phyloP scores from a whole-genome alignment of 2,329 filamentous ascomycete species.

The Geoglossum cookeanum region DNA sequence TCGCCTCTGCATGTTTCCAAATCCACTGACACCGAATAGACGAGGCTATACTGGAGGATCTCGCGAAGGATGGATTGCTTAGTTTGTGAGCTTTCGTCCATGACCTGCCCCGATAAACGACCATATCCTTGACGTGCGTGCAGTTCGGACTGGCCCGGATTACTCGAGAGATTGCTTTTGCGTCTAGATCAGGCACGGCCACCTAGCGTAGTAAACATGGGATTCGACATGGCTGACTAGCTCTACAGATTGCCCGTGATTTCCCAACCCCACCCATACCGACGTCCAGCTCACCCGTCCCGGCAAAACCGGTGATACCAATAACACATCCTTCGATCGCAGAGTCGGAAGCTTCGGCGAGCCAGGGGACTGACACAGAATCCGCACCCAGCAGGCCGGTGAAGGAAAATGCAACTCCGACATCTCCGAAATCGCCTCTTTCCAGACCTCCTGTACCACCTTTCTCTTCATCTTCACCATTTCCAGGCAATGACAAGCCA shows the following conservation, averaged over 20 bases:
- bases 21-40: neutral
- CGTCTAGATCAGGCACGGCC: slow-evolving; percentile 44
- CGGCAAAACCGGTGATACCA: slow-evolving; percentile 8
- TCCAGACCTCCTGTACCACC: neutral
- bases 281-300: slow-evolving; percentile 23
- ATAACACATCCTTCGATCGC: neutral
- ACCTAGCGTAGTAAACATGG: slow-evolving; percentile 2
- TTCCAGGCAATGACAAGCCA: neutral
- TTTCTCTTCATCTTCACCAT: slow-evolving; percentile 6
- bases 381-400: slow-evolving; percentile 8
- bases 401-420: slow-evolving; percentile 48
- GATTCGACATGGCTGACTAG: neutral
- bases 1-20: neutral
- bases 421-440: slow-evolving; percentile 18
- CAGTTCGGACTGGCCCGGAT: slow-evolving; percentile 18
- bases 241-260: slow-evolving; percentile 48
- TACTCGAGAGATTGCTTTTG: slow-evolving; percentile 30
- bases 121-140: neutral
- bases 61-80: slow-evolving; percentile 15
- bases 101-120: slow-evolving; percentile 9
- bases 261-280: slow-evolving; percentile 38
- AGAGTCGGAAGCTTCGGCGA: slow-evolving; percentile 3
- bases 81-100: slow-evolving; percentile 27
- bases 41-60: slow-evolving; percentile 3
- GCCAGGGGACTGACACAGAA: slow-evolving; percentile 11